These are phyloP conservation scores for Phoma sp. DNA, from an alignment of 2,329 filamentous ascomycete genomes.

Conservation along the genomic window DNA sequence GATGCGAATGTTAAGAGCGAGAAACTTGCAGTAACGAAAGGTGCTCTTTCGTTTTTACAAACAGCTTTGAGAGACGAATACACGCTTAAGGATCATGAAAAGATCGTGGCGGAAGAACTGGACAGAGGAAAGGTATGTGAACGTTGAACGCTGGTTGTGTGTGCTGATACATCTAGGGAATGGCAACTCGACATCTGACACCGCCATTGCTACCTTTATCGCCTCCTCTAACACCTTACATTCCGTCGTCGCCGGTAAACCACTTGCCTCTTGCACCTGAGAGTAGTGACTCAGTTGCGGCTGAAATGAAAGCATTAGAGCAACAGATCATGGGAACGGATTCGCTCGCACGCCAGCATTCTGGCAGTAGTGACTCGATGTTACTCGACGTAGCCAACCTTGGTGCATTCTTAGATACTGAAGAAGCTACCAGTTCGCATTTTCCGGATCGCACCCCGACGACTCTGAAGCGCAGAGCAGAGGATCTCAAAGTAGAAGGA, in stretches of 20 bases:
- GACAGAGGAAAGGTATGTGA: slow-evolving; percentile 32
- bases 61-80: slow-evolving; percentile 36
- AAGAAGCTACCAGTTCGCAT: slow-evolving; percentile 28
- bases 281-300: slow-evolving; percentile 40
- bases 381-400: slow-evolving; percentile 36
- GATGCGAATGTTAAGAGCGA: slow-evolving; percentile 37
- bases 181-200: slow-evolving; percentile 38
- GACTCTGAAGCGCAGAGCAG: slow-evolving; percentile 39
- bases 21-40: slow-evolving; percentile 48
- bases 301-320: slow-evolving; percentile 45
- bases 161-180: background rate
- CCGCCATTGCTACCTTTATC: slow-evolving; percentile 57
- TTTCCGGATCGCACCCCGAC: slow-evolving; percentile 24
- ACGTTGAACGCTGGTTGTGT: background rate
- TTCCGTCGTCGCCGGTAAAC: slow-evolving; percentile 49
- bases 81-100: slow-evolving; percentile 28
- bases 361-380: slow-evolving; percentile 43
- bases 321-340: slow-evolving; percentile 43
- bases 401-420: background rate
- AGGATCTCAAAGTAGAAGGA: slow-evolving; percentile 54
- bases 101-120: slow-evolving; percentile 21
- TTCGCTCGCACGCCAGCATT: slow-evolving; percentile 39
- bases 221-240: slow-evolving; percentile 47
- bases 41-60: slow-evolving; percentile 47
- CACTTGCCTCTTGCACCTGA: slow-evolving; percentile 48